Evolutionary conservation across 2,329 filamentous ascomycete species (phyloP).

Genomic region (Saccharata proteae): DNA sequence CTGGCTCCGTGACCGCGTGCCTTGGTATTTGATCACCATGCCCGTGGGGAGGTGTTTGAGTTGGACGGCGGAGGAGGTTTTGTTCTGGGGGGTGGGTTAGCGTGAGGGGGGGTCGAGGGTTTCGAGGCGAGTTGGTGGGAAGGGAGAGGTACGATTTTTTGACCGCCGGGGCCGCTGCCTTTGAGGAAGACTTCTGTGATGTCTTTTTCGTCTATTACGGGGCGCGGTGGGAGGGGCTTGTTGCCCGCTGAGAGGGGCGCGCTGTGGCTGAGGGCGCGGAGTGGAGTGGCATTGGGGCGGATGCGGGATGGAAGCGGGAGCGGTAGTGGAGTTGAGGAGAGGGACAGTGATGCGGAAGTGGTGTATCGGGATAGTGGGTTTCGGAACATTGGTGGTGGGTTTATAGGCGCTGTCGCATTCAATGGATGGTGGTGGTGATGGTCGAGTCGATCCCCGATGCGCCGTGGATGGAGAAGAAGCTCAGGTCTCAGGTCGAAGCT

Average conservation of each 20-base stretch:
- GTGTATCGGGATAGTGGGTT: slow-evolving; percentile 1
- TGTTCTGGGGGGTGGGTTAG: slow-evolving; percentile 48
- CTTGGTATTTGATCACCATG: slow-evolving; percentile 87
- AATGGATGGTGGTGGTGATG: not conserved
- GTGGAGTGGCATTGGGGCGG: not conserved
- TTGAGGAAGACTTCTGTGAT: slow-evolving; percentile 80
- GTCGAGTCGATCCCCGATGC: not conserved
- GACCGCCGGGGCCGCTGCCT: slow-evolving; percentile 82
- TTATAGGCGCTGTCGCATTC: too few relatives aligned
- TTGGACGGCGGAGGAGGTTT: slow-evolving; percentile 91
- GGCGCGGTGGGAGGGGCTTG: slow-evolving; percentile 64
- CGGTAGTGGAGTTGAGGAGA: not conserved
- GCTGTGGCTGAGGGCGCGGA: slow-evolving; percentile 14
- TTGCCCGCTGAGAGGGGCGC: slow-evolving; percentile 13
- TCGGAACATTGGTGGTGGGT: too few relatives aligned
- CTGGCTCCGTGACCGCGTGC: slow-evolving; percentile 72
- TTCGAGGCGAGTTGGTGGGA: slow-evolving; percentile 3
- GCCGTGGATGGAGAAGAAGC: too few relatives aligned
- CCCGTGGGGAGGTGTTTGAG: slow-evolving; percentile 82
- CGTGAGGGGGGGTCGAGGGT: not conserved
- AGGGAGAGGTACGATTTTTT: slow-evolving; percentile 61
- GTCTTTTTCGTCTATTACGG: slow-evolving; percentile 63
- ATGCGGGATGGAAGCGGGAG: too few relatives aligned
- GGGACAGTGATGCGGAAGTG: not conserved
- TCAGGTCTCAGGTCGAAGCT: too few relatives aligned